Base-by-base conservation (phyloP, 208 protist species). In the Crithidia mellificae region DNA sequence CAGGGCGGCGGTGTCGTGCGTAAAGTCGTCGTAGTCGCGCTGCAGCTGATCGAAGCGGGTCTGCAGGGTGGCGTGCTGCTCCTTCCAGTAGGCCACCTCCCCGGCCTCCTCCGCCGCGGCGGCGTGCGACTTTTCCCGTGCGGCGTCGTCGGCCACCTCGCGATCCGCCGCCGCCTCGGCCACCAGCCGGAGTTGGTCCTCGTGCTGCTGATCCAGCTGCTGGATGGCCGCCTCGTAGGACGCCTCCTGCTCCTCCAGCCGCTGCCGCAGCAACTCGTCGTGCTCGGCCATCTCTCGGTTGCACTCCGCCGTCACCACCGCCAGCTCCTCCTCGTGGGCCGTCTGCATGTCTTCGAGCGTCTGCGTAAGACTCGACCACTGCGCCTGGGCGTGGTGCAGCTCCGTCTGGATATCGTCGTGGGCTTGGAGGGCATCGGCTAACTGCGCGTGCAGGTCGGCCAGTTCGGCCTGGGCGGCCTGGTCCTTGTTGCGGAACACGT, bases 21-120 rank as follows among this genome's bases (percentile, higher is more conserved):
- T 24, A 24, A 77, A 74, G 34, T 73, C 72, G 50, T 80, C 69
- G 71, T 81, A 79, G 39, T 87, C 80, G 54, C 47, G 51, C 68
- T 87, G 80, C n/a, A 87, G 69, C 58, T 84, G 71, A 9, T 79
- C 25, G 51, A 80, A 84, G 44, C 80, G 80, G 25, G 56, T 46
- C 39, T 74, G 69, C 43, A 85, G 68, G 14, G 72, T 74, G 38
- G 56, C 61, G 53, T 80, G 66, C 58, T 80, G 53, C 17, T 27
- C 64, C 56, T 74, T 55, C 77, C 77, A 76, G 58, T 79, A 55
- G 53, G 69, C 59, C 22, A 27, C 53, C 41, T 50, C 53, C n/a
- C n/a, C 32, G 47, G 29, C 49, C 29, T 51, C 25, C 27, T 17
- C 19, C 19, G 34, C 47, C 3, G 0, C 39, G 4, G 57, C 63